Evolutionary conservation across 768 basidiomycete genomes (phyloP).

Genomic region (Naematelia encephala): DNA sequence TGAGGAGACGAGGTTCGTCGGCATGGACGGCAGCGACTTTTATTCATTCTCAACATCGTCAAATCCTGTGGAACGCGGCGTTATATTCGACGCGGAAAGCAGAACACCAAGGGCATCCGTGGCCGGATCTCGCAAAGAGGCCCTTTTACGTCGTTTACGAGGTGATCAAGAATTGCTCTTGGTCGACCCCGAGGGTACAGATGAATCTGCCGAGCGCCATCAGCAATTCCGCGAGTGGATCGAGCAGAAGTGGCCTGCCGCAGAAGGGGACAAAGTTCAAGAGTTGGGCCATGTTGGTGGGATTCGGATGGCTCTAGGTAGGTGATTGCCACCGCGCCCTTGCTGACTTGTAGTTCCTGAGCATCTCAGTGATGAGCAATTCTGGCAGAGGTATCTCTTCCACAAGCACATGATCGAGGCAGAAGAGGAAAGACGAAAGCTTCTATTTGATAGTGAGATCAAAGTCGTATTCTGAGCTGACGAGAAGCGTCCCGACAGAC

Average conservation of each 20-base stretch:
- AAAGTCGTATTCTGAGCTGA: not conserved
- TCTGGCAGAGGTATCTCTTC: conserved; percentile 51
- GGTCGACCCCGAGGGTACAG: conserved; percentile 70
- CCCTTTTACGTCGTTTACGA: conserved; percentile 67
- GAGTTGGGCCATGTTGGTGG: conserved; percentile 40
- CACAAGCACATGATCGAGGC: conserved; percentile 47
- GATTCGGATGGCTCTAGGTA: conserved; percentile 44
- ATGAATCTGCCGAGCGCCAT: conserved; percentile 46
- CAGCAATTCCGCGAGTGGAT: conserved; percentile 38
- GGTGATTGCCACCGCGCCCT: conserved; percentile 2
- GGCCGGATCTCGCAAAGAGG: conserved; percentile 62
- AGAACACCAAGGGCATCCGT: conserved; percentile 51
- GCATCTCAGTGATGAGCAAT: conserved; percentile 41
- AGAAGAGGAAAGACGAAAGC: conserved; percentile 45
- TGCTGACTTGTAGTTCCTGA: conserved; percentile 40
- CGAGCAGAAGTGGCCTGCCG: conserved; percentile 42
- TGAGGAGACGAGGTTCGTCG: conserved; percentile 47
- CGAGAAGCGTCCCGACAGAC: conserved; percentile 26
- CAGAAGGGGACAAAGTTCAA: conserved; percentile 18
- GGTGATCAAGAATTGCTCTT: conserved; percentile 71
- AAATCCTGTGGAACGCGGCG: conserved; percentile 36
- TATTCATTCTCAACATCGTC: conserved; percentile 65
- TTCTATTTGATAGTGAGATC: conserved; percentile 37
- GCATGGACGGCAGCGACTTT: conserved; percentile 74
- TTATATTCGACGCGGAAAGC: conserved; percentile 16